phyloP scores from a whole-genome alignment of 257 asterid genomes.

The Dorcoceras hygrometricum region DNA sequence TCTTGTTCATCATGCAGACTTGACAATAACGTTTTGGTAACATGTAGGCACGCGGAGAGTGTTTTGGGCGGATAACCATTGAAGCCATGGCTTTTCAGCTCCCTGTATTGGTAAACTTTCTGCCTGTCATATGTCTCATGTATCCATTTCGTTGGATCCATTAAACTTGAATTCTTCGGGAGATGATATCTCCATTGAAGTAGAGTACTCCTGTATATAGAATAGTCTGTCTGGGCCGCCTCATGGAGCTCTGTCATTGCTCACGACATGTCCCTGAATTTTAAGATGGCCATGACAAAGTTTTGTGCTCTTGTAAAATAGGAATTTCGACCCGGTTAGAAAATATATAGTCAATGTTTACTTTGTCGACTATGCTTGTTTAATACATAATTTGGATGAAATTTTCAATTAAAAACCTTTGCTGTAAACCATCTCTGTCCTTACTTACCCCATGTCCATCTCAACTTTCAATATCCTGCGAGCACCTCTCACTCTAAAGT shows the following conservation, averaged over 20 bases:
- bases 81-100: slow-evolving; percentile 99
- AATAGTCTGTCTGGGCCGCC: background rate
- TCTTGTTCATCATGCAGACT: slow-evolving; percentile 17
- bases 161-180: slow-evolving; percentile 6
- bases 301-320: background rate
- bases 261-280: background rate
- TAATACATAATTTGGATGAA: slow-evolving; percentile 1
- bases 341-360: background rate
- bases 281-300: background rate
- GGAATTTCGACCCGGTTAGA: background rate
- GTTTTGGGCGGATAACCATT: slow-evolving; percentile 97
- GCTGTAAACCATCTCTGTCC: background rate
- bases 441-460: background rate
- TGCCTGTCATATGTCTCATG: background rate
- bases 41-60: slow-evolving; percentile 87
- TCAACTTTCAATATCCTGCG: slow-evolving; percentile 14
- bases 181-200: background rate
- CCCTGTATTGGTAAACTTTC: slow-evolving; percentile 75
- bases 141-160: background rate
- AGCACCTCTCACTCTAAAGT: slow-evolving; percentile 22
- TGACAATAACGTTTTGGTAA: slow-evolving; percentile 13
- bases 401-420: slow-evolving; percentile 2
- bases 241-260: background rate
- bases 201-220: background rate
- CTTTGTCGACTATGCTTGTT: background rate